Percentiles rank a stretch among this genome's conserved stretches.
Evolutionary conservation across 2,329 filamentous ascomycete species (phyloP).

Genomic region (Fusarium sp.): DNA sequence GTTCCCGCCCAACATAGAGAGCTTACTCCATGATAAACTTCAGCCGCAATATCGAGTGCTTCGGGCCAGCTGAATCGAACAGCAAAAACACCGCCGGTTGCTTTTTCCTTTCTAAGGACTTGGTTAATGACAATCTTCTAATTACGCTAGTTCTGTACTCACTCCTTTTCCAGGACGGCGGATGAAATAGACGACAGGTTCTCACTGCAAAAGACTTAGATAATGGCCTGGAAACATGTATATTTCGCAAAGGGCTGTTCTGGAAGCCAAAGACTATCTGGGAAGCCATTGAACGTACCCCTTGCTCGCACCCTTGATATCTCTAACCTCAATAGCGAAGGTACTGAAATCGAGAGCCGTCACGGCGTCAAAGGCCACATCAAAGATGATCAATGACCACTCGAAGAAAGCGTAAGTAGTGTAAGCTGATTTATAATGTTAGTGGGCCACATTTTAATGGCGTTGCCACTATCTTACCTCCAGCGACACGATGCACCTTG

Average conservation of each 20-base stretch:
- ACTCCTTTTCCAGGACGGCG: slow-evolving; percentile 76
- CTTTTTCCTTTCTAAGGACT: slow-evolving; percentile 74
- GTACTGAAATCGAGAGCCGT: slow-evolving; percentile 90
- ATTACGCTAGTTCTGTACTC: slow-evolving; percentile 52
- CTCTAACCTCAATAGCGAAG: slow-evolving; percentile 87
- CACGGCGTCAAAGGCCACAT: slow-evolving; percentile 95
- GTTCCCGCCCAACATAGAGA: background rate
- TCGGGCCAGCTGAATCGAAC: slow-evolving; percentile 77
- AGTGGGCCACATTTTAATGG: slow-evolving; percentile 14
- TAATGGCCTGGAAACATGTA: slow-evolving; percentile 39
- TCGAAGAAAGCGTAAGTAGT: slow-evolving; percentile 98
- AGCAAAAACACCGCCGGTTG: slow-evolving; percentile 74
- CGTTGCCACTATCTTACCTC: slow-evolving; percentile 69
- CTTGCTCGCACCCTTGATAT: slow-evolving; percentile 90
- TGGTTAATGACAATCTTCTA: slow-evolving; percentile 30
- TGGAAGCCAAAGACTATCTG: slow-evolving; percentile 67
- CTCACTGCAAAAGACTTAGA: slow-evolving; percentile 60
- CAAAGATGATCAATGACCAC: slow-evolving; percentile 93
- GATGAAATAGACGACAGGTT: slow-evolving; percentile 57
- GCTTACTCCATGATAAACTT: slow-evolving; percentile 90
- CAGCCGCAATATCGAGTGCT: slow-evolving; percentile 81
- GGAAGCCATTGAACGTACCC: slow-evolving; percentile 99
- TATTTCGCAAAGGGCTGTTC: slow-evolving; percentile 44
- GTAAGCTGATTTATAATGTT: slow-evolving; percentile 71
- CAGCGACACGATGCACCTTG: slow-evolving; percentile 92